Conservation (phyloP, 768 basidiomycete species). For the Tricholomella constricta region DNA sequence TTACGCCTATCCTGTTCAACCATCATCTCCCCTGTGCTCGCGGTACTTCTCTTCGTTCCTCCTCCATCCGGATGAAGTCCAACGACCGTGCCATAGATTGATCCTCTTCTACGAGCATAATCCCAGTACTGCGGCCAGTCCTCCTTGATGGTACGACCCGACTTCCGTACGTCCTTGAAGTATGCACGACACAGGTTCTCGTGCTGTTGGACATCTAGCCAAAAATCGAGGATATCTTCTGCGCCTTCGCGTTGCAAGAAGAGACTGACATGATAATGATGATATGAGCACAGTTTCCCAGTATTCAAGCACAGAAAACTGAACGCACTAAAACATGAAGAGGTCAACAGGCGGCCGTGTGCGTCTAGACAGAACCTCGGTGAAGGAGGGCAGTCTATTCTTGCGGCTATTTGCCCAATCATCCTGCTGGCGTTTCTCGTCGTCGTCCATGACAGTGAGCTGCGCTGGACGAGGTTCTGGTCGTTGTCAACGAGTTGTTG, state of each 20-base stretch:
- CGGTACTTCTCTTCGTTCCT: conserved; percentile 74
- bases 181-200: conserved; percentile 98
- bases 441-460: conserved; percentile 49
- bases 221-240: conserved; percentile 97
- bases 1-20: conserved; percentile 72
- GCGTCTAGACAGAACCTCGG: conserved; percentile 87
- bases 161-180: conserved; percentile 98
- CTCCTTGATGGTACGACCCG: conserved; percentile 87
- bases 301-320: background rate
- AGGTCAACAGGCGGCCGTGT: conserved; percentile 96
- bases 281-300: background rate
- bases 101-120: conserved; percentile 87
- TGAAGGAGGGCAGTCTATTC: conserved; percentile 83
- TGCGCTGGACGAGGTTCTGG: conserved; percentile 12
- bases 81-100: conserved; percentile 90
- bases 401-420: conserved; percentile 73
- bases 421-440: conserved; percentile 63
- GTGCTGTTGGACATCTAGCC: conserved; percentile 99
- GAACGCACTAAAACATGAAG: conserved; percentile 98
- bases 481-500: conserved; percentile 35
- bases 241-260: conserved; percentile 95
- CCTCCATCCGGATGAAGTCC: conserved; percentile 62
- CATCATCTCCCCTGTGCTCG: conserved; percentile 74
- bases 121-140: conserved; percentile 99
- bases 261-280: conserved; percentile 51